phyloP scores from a whole-genome alignment of 805 yeast species.

The Saccharomycopsis amapae region DNA sequence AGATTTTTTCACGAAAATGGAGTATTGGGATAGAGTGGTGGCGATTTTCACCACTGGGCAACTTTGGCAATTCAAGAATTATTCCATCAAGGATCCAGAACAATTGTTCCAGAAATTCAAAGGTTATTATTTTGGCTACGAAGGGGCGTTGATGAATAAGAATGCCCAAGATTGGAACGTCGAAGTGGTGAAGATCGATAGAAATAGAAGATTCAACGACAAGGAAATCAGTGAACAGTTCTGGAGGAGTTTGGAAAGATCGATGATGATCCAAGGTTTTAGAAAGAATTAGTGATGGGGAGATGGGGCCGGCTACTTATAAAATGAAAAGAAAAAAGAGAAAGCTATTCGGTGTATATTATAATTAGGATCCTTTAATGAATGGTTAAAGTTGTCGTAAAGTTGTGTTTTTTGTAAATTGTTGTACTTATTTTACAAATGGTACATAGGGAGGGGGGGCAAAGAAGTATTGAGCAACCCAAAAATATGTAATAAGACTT shows the following conservation, averaged over 20 bases:
- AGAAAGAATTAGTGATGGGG: constrained; percentile 1
- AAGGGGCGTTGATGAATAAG: constrained; percentile 73
- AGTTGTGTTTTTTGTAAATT: no score
- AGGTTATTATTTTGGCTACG: constrained; percentile 73
- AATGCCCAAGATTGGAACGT: constrained; percentile 86
- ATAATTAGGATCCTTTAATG: no score
- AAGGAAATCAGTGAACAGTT: constrained; percentile 76
- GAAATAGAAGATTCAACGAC: constrained; percentile 79
- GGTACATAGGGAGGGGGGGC: background rate
- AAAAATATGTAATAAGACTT: no score
- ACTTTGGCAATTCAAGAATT: constrained; percentile 90
- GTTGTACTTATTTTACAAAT: no score
- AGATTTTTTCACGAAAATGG: constrained; percentile 83
- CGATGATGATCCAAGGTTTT: constrained; percentile 60
- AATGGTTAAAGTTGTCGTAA: no score
- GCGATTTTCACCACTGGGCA: constrained; percentile 97
- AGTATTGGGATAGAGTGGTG: constrained; percentile 95
- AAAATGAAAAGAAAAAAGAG: no score
- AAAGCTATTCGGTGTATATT: no score
- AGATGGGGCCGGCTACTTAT: no score
- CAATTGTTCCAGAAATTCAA: constrained; percentile 72
- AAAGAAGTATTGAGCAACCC: no score
- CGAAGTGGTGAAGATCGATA: constrained; percentile 66
- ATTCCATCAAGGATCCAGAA: constrained; percentile 77
- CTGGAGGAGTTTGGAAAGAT: constrained; percentile 78